phyloP scores from a whole-genome alignment of 805 yeast species.

The Scheffersomyces coipomensis region DNA sequence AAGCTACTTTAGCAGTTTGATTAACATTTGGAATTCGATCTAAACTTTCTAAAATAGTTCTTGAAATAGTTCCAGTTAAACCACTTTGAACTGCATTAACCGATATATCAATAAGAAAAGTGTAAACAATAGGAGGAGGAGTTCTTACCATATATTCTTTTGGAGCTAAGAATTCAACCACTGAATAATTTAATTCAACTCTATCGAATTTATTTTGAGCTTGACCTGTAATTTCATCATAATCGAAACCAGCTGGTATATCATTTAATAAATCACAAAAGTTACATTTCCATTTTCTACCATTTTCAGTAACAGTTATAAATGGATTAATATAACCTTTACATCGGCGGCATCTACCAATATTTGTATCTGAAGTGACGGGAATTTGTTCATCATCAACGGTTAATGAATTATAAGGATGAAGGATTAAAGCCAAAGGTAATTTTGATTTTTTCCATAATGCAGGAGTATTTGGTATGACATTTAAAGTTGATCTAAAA shows the following conservation, averaged over 20 bases:
- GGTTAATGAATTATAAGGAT: slow-evolving; percentile 82
- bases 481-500: slow-evolving; percentile 85
- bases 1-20: slow-evolving; percentile 78
- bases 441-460: slow-evolving; percentile 83
- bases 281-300: slow-evolving; percentile 92
- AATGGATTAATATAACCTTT: slow-evolving; percentile 94
- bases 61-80: slow-evolving; percentile 80
- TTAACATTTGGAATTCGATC: slow-evolving; percentile 87
- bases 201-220: slow-evolving; percentile 69
- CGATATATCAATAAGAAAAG: slow-evolving; percentile 85
- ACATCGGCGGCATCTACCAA: slow-evolving; percentile 95
- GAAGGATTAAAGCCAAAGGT: slow-evolving; percentile 85
- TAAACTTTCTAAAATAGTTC: slow-evolving; percentile 81
- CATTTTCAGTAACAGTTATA: slow-evolving; percentile 70
- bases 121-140: slow-evolving; percentile 89
- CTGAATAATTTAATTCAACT: slow-evolving; percentile 79
- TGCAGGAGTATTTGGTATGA: slow-evolving; percentile 71
- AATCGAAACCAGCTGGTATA: slow-evolving; percentile 79
- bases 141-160: slow-evolving; percentile 90
- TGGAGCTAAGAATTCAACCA: slow-evolving; percentile 92
- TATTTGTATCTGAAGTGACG: slow-evolving; percentile 72
- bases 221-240: slow-evolving; percentile 55
- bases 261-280: slow-evolving; percentile 88
- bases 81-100: slow-evolving; percentile 77
- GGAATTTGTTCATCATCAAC: slow-evolving; percentile 73